These are phyloP conservation scores for Salicornia ramosissima DNA, from an alignment of 148 eudicot genomes.

Conservation along the genomic window DNA sequence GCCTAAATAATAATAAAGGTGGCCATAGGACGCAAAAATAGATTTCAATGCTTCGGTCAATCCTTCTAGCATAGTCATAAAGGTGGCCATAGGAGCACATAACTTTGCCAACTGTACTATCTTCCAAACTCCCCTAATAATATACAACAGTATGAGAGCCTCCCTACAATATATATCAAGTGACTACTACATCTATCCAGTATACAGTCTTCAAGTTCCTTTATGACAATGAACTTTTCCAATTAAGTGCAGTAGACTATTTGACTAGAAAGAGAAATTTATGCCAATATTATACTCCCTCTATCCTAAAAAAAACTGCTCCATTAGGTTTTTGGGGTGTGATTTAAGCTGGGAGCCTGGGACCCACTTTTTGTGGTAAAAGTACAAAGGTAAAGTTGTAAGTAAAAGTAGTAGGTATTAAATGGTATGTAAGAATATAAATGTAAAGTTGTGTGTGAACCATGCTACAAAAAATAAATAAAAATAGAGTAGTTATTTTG, in stretches of 20 bases:
- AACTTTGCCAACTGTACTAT: background rate
- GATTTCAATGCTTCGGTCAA: too few relatives aligned
- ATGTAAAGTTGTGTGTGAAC: too few relatives aligned
- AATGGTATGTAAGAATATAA: too few relatives aligned
- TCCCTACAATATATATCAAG: background rate
- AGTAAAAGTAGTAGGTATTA: too few relatives aligned
- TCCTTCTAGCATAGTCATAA: background rate
- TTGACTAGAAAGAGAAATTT: background rate
- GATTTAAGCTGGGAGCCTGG: too few relatives aligned
- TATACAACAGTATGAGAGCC: background rate
- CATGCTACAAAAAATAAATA: too few relatives aligned
- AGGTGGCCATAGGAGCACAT: background rate
- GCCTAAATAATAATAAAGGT: background rate
- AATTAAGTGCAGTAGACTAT: background rate
- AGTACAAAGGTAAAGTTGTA: too few relatives aligned
- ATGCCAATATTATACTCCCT: background rate
- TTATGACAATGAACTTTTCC: background rate
- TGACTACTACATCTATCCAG: background rate
- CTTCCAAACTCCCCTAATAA: background rate
- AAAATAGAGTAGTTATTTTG: too few relatives aligned
- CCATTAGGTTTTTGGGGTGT: too few relatives aligned
- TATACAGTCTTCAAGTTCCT: background rate
- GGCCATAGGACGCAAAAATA: background rate
- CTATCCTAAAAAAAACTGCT: too few relatives aligned
- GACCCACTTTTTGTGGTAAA: too few relatives aligned